Conservation (phyloP, 805 yeast genomes). For the Ogataea ramenticola region DNA sequence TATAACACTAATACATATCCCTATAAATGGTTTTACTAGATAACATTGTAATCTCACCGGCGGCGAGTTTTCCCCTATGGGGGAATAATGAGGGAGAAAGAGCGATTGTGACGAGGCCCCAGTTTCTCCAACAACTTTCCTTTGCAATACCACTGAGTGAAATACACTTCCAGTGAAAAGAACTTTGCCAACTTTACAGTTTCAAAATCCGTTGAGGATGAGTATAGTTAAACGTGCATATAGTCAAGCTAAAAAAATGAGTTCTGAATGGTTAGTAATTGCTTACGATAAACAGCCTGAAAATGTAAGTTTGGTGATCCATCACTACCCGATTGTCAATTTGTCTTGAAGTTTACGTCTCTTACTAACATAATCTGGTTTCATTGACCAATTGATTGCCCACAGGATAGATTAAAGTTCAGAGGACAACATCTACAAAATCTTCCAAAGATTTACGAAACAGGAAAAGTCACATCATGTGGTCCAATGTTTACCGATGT, state of each 20-base stretch:
- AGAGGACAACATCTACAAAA: constrained; percentile 48
- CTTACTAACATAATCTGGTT: no score
- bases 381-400: no score
- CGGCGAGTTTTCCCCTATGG: neutral
- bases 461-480: constrained; percentile 38
- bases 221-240: neutral
- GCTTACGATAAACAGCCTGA: constrained; percentile 60
- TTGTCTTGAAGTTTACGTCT: no score
- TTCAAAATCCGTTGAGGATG: no score
- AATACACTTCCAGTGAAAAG: no score
- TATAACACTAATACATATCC: no score
- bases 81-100: neutral
- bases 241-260: neutral
- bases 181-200: no score
- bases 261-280: constrained; percentile 54
- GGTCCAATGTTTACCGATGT: constrained; percentile 47
- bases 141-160: neutral
- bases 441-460: constrained; percentile 29
- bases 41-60: neutral
- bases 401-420: constrained; percentile 39
- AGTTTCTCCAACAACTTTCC: neutral
- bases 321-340: no score
- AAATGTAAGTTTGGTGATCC: constrained; percentile 20
- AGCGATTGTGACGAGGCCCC: neutral
- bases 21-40: no score